Conservation (phyloP, 441 rosid species). For the California macrophylla region DNA sequence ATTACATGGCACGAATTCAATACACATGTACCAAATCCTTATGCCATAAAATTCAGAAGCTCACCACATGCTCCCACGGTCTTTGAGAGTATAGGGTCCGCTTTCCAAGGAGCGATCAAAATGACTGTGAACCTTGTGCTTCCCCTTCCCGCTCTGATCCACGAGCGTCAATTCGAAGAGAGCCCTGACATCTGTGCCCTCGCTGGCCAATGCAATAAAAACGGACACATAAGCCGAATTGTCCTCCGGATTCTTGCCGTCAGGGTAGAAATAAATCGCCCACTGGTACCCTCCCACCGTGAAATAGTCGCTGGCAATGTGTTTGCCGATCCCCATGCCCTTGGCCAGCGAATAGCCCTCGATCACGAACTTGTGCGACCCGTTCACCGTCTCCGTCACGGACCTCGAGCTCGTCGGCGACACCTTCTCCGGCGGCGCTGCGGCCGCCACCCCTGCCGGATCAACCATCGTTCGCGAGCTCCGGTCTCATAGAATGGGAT, state of each 20-base stretch:
- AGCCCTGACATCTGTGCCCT: constrained; percentile 88
- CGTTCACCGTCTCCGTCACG: constrained; percentile 68
- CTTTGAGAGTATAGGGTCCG: constrained; percentile 88
- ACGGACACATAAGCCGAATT: constrained; percentile 70
- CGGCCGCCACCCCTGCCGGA: constrained; percentile 1
- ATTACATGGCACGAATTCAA: constrained; percentile 6
- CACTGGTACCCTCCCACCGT: constrained; percentile 76
- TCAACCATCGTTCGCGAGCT: background rate
- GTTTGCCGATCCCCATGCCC: constrained; percentile 82
- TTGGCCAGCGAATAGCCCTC: constrained; percentile 75
- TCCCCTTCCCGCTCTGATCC: constrained; percentile 88
- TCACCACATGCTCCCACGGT: constrained; percentile 98
- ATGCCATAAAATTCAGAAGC: constrained; percentile 13
- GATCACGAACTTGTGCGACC: constrained; percentile 77
- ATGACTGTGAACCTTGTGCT: constrained; percentile 88
- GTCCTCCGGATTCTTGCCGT: constrained; percentile 90
- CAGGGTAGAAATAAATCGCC: constrained; percentile 95
- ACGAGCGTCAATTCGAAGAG: constrained; percentile 78
- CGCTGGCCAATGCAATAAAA: constrained; percentile 87
- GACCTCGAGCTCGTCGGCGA: constrained; percentile 50
- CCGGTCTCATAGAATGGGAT: constrained; percentile 1
- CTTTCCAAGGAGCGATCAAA: constrained; percentile 84
- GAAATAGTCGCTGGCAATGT: constrained; percentile 70
- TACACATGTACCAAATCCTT: background rate
- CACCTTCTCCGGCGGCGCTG: constrained; percentile 12